Conservation (phyloP, 805 yeast genomes). For the Yamadazyma phyllophila region DNA sequence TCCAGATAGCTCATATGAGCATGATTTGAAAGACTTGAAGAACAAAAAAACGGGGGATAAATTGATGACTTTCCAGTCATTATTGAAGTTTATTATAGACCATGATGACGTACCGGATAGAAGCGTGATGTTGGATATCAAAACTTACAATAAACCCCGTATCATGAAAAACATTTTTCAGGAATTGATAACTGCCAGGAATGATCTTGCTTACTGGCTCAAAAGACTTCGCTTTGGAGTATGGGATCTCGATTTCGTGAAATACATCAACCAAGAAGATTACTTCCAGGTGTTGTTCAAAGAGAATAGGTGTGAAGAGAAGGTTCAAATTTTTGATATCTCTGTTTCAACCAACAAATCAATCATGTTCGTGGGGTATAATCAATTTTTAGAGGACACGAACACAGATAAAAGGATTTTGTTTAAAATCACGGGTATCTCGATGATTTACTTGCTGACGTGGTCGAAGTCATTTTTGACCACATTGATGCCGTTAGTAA, state of each 20-base stretch:
- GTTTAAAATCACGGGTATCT: slow-evolving; percentile 34
- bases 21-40: slow-evolving; percentile 24
- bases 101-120: slow-evolving; percentile 14
- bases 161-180: slow-evolving; percentile 27
- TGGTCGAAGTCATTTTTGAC: slow-evolving; percentile 37
- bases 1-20: slow-evolving; percentile 28
- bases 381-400: slow-evolving; percentile 28
- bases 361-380: slow-evolving; percentile 32
- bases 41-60: slow-evolving; percentile 34
- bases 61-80: slow-evolving; percentile 28
- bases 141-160: slow-evolving; percentile 36
- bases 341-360: slow-evolving; percentile 34
- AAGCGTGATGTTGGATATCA: slow-evolving; percentile 39
- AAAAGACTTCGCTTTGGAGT: slow-evolving; percentile 38
- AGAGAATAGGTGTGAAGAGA: slow-evolving; percentile 8
- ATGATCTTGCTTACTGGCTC: slow-evolving; percentile 38
- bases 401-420: slow-evolving; percentile 21
- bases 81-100: slow-evolving; percentile 27
- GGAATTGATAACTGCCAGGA: slow-evolving; percentile 26
- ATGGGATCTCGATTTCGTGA: slow-evolving; percentile 39
- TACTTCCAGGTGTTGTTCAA: slow-evolving; percentile 28
- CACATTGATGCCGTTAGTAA: slow-evolving; percentile 35
- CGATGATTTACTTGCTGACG: slow-evolving; percentile 35
- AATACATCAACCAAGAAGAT: slow-evolving; percentile 39
- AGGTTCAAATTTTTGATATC: slow-evolving; percentile 36